Base-by-base conservation (phyloP, 306 rosid species). In the Quercus engelmannii region DNA sequence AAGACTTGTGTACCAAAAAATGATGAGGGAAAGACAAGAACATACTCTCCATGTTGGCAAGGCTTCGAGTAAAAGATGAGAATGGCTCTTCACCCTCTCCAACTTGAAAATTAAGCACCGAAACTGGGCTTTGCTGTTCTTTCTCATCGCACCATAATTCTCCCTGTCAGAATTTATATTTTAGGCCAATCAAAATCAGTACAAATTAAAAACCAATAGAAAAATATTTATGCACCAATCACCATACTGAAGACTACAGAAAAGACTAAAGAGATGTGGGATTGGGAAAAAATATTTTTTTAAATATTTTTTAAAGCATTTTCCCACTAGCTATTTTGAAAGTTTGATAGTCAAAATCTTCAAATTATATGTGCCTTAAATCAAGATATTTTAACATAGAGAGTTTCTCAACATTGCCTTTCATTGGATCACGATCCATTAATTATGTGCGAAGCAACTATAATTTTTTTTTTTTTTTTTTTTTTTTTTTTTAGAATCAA, bases 111-210 rank as follows among this genome's bases (percentile, higher is more conserved):
- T 74, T 63, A 9, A 92, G 88, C 77, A 92, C 93, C 18, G 94
- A 92, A 69, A 92, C 85, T 55, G 97, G 94, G 74, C 93, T 92
- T 20, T 85, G 77, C 52, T 86, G 87, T 43, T 88, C 94, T 67
- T 84, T 80, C 57, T 89, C 92, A 38, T 87, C 82, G n/a, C 79
- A 68, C 57, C 56, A 35, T 15, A 28, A 55, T 31, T 46, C 73
- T 38, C 55, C 83, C 88, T 90, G 83, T 58, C 23, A 68, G 25
- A 15, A 78, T 69, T 21, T 31, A 81, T 41, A 7, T 41, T 7
- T 21, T 26, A 15, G 13, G 31, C 38, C 65, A 56, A 35, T 73
- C 28, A 52, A 31, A 82, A 71, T 25, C 10, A 26, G 65, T 2
- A 56, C 13, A 38, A 41, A 33, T 10, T 35, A 1, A 33, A 7